phyloP scores from a whole-genome alignment of 2,329 filamentous ascomycete genomes.

The Bimuria novae-zelandiae region DNA sequence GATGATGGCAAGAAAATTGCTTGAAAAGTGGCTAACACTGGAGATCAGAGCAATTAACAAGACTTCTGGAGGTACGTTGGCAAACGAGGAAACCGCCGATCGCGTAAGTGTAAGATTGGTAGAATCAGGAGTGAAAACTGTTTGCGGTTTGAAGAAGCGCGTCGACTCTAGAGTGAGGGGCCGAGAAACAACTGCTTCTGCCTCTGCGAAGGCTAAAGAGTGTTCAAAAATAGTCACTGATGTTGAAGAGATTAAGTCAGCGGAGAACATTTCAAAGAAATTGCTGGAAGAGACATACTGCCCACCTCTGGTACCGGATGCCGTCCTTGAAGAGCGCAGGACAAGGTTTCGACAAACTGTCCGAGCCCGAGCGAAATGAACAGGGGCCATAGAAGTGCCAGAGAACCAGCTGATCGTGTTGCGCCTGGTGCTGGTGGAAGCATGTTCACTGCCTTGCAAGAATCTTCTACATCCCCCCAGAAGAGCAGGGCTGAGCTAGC shows the following conservation, averaged over 20 bases:
- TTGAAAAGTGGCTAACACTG: slow-evolving; percentile 83
- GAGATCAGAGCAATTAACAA: slow-evolving; percentile 87
- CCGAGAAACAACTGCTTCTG: slow-evolving; percentile 82
- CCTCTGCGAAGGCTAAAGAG: slow-evolving; percentile 93
- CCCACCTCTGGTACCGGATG: slow-evolving; percentile 82
- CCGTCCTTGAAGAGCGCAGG: slow-evolving; percentile 84
- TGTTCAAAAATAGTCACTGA: slow-evolving; percentile 89
- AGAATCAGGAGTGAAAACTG: slow-evolving; percentile 51
- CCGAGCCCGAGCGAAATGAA: slow-evolving; percentile 72
- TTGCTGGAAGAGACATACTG: slow-evolving; percentile 42
- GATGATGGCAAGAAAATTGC: slow-evolving; percentile 79
- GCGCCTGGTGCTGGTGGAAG: slow-evolving; percentile 55
- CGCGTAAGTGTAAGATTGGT: slow-evolving; percentile 45
- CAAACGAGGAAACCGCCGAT: slow-evolving; percentile 73
- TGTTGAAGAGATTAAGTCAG: neutral
- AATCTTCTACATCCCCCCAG: slow-evolving; percentile 73
- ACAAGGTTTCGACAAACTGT: slow-evolving; percentile 86
- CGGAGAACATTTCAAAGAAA: neutral
- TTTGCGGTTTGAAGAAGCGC: slow-evolving; percentile 46
- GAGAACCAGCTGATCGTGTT: slow-evolving; percentile 71
- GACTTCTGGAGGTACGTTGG: slow-evolving; percentile 90
- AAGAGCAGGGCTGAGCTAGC: slow-evolving; percentile 74
- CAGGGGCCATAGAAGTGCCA: slow-evolving; percentile 75
- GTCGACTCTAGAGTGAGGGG: slow-evolving; percentile 76
- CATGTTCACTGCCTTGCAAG: slow-evolving; percentile 79